These are phyloP conservation scores for Kurtzmaniella quercitrusa DNA, from an alignment of 1,139 yeast species.

Conservation along the genomic window DNA sequence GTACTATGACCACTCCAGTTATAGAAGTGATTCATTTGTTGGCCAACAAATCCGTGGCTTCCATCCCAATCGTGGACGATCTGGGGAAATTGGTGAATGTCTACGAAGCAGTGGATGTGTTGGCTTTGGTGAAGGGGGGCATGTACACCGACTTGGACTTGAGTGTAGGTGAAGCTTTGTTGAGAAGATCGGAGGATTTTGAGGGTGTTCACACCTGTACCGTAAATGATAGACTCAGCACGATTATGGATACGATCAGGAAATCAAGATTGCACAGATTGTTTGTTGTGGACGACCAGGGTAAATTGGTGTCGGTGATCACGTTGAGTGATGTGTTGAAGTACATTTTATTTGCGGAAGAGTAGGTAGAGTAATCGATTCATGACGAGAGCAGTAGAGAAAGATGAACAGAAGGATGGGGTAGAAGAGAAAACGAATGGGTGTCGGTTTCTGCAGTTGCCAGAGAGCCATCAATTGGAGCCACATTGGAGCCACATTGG, in stretches of 20 bases:
- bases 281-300: slow-evolving; percentile 83
- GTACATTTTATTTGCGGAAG: slow-evolving; percentile 73
- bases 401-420: too few relatives aligned
- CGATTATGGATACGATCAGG: slow-evolving; percentile 90
- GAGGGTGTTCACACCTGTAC: slow-evolving; percentile 99
- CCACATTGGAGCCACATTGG: too few relatives aligned
- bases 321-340: slow-evolving; percentile 88
- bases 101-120: slow-evolving; percentile 93
- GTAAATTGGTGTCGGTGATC: slow-evolving; percentile 75
- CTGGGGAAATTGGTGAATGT: slow-evolving; percentile 74
- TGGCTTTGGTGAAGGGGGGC: slow-evolving; percentile 91
- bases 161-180: slow-evolving; percentile 93
- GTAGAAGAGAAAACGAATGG: too few relatives aligned
- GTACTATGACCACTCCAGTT: slow-evolving; percentile 89
- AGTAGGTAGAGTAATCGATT: slow-evolving; percentile 14
- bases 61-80: slow-evolving; percentile 90
- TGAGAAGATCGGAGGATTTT: slow-evolving; percentile 92
- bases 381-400: background rate
- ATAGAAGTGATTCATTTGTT: slow-evolving; percentile 86
- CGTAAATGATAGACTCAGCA: slow-evolving; percentile 76
- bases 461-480: too few relatives aligned
- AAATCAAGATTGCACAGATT: slow-evolving; percentile 88
- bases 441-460: too few relatives aligned
- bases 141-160: slow-evolving; percentile 85
- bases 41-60: slow-evolving; percentile 75